Base-by-base conservation (phyloP, 2,329 filamentous ascomycete species). In the Ceratocystis harringtonii region DNA sequence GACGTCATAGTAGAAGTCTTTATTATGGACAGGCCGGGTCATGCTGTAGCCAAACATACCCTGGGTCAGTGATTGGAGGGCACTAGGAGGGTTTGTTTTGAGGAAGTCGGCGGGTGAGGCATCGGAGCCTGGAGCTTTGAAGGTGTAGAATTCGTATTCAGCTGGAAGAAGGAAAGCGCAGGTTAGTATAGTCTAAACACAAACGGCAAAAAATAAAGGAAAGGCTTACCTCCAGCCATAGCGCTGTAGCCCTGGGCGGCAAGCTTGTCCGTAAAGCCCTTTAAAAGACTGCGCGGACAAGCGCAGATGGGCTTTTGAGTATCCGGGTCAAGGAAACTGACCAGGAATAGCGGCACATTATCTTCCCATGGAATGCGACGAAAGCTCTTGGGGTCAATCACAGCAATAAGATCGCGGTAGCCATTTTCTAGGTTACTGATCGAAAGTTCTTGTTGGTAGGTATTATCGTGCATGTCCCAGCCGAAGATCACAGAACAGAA, bases 41-140 rank as follows among this genome's bases (percentile, higher is more conserved):
- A 96, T 78, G 69, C 89, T 94, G 78, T 96, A 96, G 67, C 91
- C 92, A 71, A 96, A 96, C 92, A 96, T 96, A 72, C 92, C 92
- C 72, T 95, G 89, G 7, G 92, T 95, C 62, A 96, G 77, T 28
- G 88, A 79, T 0, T 90, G 90, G 7, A 96, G 81, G n/a, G 84
- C 75, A 61, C 86, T 78, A 15, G 88, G 84, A 0, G 89, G 82
- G 73, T 95, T 90, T 5, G 86, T 78, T 71, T 83, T 81, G 45
- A 95, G 82, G 74, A 89, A 95, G 6, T 81, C 77, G 28, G 90
- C 88, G 0, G 90, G 88, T 0, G 88, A 85, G 36, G 86, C 84
- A 22, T 78, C 73, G 36, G 78, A 75, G 22, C 78, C 75, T 8
- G 91, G 91, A 3, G 84, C 83, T 71, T 85, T 83, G 76, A 95